These are phyloP conservation scores for Nannizziopsis arthrosporioides DNA, from an alignment of 2,329 filamentous ascomycete genomes.

Conservation along the genomic window DNA sequence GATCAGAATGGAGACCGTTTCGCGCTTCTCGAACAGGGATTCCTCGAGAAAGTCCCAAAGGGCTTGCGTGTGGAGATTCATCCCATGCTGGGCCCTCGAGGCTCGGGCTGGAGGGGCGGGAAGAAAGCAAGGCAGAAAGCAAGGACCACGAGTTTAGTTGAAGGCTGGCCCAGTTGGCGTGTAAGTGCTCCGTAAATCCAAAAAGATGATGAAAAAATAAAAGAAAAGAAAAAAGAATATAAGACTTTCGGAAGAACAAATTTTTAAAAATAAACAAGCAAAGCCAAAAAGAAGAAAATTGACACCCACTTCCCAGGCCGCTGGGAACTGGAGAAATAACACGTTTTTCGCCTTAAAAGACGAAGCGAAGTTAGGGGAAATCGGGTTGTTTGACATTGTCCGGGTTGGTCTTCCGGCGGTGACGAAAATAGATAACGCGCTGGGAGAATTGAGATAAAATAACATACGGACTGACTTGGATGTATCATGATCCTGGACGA, in stretches of 20 bases:
- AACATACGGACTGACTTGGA: too few species aligned
- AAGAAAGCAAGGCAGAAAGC: conserved; percentile 3
- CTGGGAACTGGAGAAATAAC: conserved; percentile 10
- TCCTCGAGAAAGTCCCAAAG: neutral
- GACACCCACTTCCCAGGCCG: conserved; percentile 7
- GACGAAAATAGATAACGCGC: conserved; percentile 3
- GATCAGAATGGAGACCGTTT: too few species aligned
- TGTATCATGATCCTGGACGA: too few species aligned
- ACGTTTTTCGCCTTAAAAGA: conserved; percentile 2
- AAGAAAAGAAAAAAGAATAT: neutral
- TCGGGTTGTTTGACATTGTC: conserved; percentile 8
- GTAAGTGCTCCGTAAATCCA: neutral
- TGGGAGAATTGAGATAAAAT: neutral
- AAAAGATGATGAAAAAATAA: neutral
- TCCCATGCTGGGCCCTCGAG: too few species aligned
- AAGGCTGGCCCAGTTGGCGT: too few species aligned
- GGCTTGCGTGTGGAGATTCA: too few species aligned
- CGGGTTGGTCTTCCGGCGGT: conserved; percentile 3
- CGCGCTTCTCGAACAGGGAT: neutral
- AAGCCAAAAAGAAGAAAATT: conserved; percentile 9
- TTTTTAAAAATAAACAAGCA: neutral
- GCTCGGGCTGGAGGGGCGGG: neutral
- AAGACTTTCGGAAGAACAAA: neutral
- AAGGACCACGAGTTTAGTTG: conserved; percentile 2
- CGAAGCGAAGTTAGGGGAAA: conserved; percentile 2